These are phyloP conservation scores for Lactarius hatsudake DNA, from an alignment of 768 basidiomycete genomes.

Conservation along the genomic window DNA sequence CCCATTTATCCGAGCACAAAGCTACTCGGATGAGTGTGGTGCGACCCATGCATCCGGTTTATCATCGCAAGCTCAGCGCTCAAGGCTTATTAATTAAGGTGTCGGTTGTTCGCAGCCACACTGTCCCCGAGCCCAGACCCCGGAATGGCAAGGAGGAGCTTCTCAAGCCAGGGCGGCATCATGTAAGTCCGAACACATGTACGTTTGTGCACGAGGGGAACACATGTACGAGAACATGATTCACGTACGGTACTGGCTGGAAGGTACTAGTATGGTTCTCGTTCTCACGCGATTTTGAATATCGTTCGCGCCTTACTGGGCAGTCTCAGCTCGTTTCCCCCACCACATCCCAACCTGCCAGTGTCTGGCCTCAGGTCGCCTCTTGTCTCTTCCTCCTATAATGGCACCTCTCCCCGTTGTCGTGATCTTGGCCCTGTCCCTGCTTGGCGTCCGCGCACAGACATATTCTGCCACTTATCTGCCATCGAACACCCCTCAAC, in stretches of 20 bases:
- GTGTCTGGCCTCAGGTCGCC: neutral
- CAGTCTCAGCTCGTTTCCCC: neutral
- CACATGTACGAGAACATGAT: neutral
- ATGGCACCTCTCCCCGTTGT: conserved; percentile 9
- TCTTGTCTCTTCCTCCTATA: neutral
- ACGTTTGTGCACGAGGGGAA: neutral
- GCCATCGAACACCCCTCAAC: conserved; percentile 47
- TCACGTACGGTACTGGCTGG: neutral
- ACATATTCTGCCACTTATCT: conserved; percentile 48
- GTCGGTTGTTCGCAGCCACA: neutral
- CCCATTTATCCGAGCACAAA: neutral
- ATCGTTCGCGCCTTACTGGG: neutral
- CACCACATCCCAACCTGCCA: neutral
- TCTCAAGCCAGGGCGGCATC: neutral
- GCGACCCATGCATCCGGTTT: neutral
- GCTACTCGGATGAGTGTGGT: neutral
- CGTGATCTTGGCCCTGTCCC: conserved; percentile 19
- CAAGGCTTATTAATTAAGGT: neutral
- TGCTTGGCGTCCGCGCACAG: conserved; percentile 30
- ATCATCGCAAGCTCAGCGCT: neutral
- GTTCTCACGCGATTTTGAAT: neutral
- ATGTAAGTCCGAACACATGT: neutral
- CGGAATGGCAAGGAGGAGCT: neutral
- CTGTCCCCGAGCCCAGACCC: neutral
- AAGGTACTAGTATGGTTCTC: neutral